Base-by-base conservation (phyloP, 2,329 filamentous ascomycete species). In the Blumeria hordei region DNA sequence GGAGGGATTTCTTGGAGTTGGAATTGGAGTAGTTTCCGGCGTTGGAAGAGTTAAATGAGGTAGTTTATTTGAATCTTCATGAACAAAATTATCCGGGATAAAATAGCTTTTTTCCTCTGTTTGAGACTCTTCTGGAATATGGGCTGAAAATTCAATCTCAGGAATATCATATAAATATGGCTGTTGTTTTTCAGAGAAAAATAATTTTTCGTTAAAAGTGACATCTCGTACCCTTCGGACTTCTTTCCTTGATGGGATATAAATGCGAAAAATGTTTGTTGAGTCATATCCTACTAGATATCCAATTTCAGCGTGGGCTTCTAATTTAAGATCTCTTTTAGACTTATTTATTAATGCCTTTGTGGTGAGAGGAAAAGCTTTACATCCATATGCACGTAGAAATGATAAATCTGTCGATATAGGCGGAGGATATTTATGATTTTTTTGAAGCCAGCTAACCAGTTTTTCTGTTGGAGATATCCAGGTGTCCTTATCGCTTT, bases 251-350 rank as follows among this genome's bases (percentile, higher is more conserved):
- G 47, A 14, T 11, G 21, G 47, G 34, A 34, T 50, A 12, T 50
- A 50, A 12, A 34, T 50, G 1, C 47, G 18, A 50, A 50, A 50
- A 3, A 50, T 34, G 16, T 50, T 50, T 12, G 47, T 12, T 34
- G 47, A 50, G 28, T 50, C 47, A 50, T 50, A 50, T 34, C 47
- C 47, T 11, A 50, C 47, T 34, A 50, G 21, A 50, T 50, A 50
- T 50, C 47, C 47, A 34, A 50, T 32, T 34, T 34, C 47, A 34
- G 47, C 47, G 16, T 50, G 47, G n/a, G 47, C 47, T 50, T 33
- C 47, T 50, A 50, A 50, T 32, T 50, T 50, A 10, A 34, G 47
- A 50, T 50, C 11, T 34, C 47, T 50, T 50, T 50, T 50, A 14
- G 18, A 9, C 34, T 32, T 33, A 33, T 50, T 50, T 34, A 33